Percentiles rank a stretch among this genome's conserved stretches.
Evolutionary conservation across 352 stramenopile species (phyloP).

Genomic region (Pythium rhizo-oryzae): DNA sequence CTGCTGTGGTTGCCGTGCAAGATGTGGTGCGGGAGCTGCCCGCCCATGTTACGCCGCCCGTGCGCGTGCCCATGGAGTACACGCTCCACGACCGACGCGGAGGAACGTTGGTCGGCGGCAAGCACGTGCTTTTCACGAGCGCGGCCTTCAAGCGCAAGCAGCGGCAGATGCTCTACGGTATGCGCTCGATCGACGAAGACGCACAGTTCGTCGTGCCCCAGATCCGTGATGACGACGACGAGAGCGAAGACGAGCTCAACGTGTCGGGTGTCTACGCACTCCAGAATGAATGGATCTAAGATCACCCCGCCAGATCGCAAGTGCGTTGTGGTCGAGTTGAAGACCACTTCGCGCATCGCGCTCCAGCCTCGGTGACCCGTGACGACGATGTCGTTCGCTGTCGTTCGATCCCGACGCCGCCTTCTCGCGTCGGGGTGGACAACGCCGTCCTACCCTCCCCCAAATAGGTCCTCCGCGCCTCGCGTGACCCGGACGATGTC

Average conservation of each 20-base stretch:
- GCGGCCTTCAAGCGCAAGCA: constrained; percentile 57
- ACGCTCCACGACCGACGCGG: constrained; percentile 50
- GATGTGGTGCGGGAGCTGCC: constrained; percentile 15
- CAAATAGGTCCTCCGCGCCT: background rate
- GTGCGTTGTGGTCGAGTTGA: background rate
- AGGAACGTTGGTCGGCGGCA: constrained; percentile 50
- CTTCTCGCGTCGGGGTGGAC: too few relatives aligned
- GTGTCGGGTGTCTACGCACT: constrained; percentile 15
- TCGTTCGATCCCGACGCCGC: too few relatives aligned
- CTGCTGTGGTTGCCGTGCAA: background rate
- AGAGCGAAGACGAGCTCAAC: constrained; percentile 19
- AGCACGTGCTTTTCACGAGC: constrained; percentile 58
- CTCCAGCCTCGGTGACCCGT: background rate
- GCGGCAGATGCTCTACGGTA: constrained; percentile 39
- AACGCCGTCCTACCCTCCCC: background rate
- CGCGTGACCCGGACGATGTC: background rate
- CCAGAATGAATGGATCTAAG: constrained; percentile 19
- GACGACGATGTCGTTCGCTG: background rate
- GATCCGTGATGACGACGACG: constrained; percentile 17
- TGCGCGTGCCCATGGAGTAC: constrained; percentile 57
- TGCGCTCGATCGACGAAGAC: constrained; percentile 44
- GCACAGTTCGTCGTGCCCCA: constrained; percentile 15
- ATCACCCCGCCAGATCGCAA: background rate
- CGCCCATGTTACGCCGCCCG: constrained; percentile 35
- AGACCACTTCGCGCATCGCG: background rate